Evolutionary conservation across 2,329 filamentous ascomycete genomes (phyloP).

Genomic region (Xylariaceae sp.): DNA sequence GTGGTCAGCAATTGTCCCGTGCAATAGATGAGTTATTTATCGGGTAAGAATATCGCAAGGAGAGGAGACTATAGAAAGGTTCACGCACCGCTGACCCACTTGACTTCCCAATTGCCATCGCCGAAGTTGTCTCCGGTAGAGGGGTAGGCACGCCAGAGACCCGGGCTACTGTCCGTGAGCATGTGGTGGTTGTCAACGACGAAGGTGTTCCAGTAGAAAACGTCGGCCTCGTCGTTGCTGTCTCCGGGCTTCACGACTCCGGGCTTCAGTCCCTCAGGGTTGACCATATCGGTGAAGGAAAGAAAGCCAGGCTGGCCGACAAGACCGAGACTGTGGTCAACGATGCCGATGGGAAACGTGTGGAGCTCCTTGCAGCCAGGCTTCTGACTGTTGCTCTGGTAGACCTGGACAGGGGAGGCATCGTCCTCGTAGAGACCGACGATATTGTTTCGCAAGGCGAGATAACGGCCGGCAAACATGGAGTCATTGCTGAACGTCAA

Average conservation of each 20-base stretch:
- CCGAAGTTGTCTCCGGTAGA: constrained; percentile 4
- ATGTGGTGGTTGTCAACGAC: constrained; percentile 22
- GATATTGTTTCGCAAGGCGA: constrained; percentile 27
- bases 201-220: constrained; percentile 34
- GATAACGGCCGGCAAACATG: constrained; percentile 31
- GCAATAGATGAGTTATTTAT: too few species aligned
- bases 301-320: constrained; percentile 32
- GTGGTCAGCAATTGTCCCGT: constrained; percentile 2
- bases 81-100: constrained; percentile 36
- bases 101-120: constrained; percentile 26
- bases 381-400: constrained; percentile 25
- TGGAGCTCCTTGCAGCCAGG: constrained; percentile 33
- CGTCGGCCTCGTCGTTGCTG: constrained; percentile 19
- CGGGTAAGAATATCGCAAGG: not conserved
- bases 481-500: constrained; percentile 7
- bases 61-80: not conserved
- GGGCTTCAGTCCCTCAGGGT: constrained; percentile 26
- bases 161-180: constrained; percentile 19
- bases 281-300: constrained; percentile 31
- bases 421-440: constrained; percentile 31
- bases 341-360: constrained; percentile 34
- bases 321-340: constrained; percentile 36
- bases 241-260: constrained; percentile 18
- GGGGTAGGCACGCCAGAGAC: constrained; percentile 36
- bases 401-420: constrained; percentile 25